phyloP scores from a whole-genome alignment of 257 asterid species.

The Solanum chilense region DNA sequence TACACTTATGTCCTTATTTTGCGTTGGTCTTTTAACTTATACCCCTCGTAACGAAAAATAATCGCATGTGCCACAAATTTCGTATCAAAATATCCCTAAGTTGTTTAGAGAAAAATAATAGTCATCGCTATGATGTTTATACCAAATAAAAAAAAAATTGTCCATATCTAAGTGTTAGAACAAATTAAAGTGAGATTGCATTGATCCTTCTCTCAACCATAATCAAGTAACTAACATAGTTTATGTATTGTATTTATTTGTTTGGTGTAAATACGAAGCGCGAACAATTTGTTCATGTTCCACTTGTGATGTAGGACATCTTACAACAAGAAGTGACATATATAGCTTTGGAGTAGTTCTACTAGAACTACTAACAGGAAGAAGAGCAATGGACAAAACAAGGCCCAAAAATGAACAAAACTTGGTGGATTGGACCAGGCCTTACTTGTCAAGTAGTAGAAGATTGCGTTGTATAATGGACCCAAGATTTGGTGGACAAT shows the following conservation, averaged over 20 bases:
- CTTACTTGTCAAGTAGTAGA: constrained; percentile 53
- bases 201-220: background rate
- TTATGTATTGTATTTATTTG: background rate
- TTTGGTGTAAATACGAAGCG: background rate
- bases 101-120: background rate
- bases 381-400: constrained; percentile 74
- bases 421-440: constrained; percentile 69
- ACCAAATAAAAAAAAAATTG: background rate
- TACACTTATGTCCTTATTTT: background rate
- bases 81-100: background rate
- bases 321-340: constrained; percentile 81
- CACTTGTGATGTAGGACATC: constrained; percentile 49
- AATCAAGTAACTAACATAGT: background rate
- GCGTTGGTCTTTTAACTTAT: background rate
- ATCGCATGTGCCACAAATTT: background rate
- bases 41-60: background rate
- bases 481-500: constrained; percentile 70
- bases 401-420: constrained; percentile 63
- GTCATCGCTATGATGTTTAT: background rate
- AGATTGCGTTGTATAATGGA: constrained; percentile 58
- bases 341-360: constrained; percentile 91
- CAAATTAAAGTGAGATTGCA: background rate
- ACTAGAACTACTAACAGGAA: constrained; percentile 62
- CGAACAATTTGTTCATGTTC: background rate
- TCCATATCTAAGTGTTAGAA: background rate